A percentile compares a stretch with the other conserved stretches of the same genome.
These are phyloP conservation scores for Trichophyton schoenleinii DNA, from an alignment of 2,329 filamentous ascomycete species.

Conservation along the genomic window DNA sequence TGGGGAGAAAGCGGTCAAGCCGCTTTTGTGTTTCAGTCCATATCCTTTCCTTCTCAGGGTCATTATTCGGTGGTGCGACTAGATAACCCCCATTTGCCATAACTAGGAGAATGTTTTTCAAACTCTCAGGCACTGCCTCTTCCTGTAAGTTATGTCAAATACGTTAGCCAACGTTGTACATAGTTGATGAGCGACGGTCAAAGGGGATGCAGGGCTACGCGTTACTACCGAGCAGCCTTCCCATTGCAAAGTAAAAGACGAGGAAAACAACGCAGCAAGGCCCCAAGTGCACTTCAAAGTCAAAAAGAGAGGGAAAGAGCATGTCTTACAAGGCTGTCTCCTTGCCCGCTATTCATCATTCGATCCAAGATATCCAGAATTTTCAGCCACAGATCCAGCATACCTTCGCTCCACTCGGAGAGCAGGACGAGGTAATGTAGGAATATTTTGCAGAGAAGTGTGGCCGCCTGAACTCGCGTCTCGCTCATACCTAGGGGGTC, in stretches of 20 bases:
- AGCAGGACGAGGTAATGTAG: slow-evolving; percentile 81
- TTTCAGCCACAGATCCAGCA: slow-evolving; percentile 82
- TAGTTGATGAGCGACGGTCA: slow-evolving; percentile 2
- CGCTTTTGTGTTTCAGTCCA: slow-evolving; percentile 51
- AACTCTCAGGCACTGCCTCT: slow-evolving; percentile 84
- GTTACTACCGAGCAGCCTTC: not conserved
- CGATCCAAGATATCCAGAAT: slow-evolving; percentile 93
- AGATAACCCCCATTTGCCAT: slow-evolving; percentile 86
- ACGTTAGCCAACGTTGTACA: not conserved
- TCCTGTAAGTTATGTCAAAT: slow-evolving; percentile 43
- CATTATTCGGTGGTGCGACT: slow-evolving; percentile 47
- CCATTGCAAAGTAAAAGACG: no score
- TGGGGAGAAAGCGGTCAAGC: slow-evolving; percentile 48
- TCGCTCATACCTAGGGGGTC: slow-evolving; percentile 92
- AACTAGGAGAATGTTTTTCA: slow-evolving; percentile 92
- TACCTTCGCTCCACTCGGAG: slow-evolving; percentile 64
- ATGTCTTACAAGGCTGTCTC: slow-evolving; percentile 64
- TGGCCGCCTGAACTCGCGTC: slow-evolving; percentile 82
- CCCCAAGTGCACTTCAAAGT: not conserved
- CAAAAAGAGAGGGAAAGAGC: not conserved
- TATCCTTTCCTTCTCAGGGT: slow-evolving; percentile 39
- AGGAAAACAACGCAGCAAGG: not conserved
- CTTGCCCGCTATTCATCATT: slow-evolving; percentile 88
- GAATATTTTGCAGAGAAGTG: slow-evolving; percentile 87
- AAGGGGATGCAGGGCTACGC: not conserved